These are phyloP conservation scores for Lentithecium fluviatile DNA, from an alignment of 495 filamentous ascomycete species.

Conservation along the genomic window DNA sequence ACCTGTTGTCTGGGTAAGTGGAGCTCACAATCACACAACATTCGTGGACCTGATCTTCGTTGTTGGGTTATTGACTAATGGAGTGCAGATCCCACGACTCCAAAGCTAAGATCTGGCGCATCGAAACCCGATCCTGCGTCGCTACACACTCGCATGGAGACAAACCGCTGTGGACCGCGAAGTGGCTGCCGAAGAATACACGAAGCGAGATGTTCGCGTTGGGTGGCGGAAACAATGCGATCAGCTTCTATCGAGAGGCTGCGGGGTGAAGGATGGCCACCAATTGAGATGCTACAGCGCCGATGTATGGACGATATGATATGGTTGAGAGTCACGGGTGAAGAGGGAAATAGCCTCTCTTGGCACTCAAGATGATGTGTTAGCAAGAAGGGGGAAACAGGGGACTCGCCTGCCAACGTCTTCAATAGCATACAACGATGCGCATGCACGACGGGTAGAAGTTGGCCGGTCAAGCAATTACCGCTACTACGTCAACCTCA, in stretches of 20 bases:
- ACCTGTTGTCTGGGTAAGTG: slow-evolving; percentile 76
- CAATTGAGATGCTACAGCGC: not conserved
- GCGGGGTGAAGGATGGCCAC: slow-evolving; percentile 21
- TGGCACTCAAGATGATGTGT: too few relatives aligned
- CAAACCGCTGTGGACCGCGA: slow-evolving; percentile 78
- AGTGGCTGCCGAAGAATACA: slow-evolving; percentile 74
- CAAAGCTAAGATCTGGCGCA: slow-evolving; percentile 92
- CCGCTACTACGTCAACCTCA: not conserved
- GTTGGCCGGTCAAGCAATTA: not conserved
- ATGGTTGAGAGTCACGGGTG: too few relatives aligned
- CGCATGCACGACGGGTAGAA: not conserved
- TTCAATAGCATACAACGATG: not conserved
- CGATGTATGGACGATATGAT: too few relatives aligned
- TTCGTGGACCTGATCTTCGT: not conserved
- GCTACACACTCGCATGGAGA: slow-evolving; percentile 92
- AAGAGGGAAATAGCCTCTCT: too few relatives aligned
- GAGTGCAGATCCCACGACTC: slow-evolving; percentile 70
- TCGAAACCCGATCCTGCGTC: slow-evolving; percentile 77
- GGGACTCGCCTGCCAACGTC: too few relatives aligned
- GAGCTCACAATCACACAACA: slow-evolving; percentile 1
- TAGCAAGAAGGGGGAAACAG: too few relatives aligned
- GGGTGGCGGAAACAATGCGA: slow-evolving; percentile 73
- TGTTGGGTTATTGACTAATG: not conserved
- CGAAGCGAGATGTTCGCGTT: slow-evolving; percentile 84
- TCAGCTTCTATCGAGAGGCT: slow-evolving; percentile 91